Percentiles rank a stretch among this genome's conserved stretches.
Evolutionary conservation across 305 asterid species (phyloP).

Genomic region (Fraxinus albicans): DNA sequence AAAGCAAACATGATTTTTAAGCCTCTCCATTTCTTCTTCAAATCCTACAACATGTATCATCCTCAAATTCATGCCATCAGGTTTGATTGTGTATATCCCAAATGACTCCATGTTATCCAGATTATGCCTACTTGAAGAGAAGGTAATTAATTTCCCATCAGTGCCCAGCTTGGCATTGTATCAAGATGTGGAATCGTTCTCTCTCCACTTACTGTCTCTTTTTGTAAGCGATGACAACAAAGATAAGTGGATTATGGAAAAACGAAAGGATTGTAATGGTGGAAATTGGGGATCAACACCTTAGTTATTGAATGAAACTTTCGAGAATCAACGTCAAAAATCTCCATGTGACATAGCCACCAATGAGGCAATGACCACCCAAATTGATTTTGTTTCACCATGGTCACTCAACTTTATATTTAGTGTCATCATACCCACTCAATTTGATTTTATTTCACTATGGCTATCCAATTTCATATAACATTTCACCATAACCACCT

Average conservation of each 20-base stretch:
- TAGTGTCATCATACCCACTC: no score
- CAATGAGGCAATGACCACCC: no score
- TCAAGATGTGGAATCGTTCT: conserved; percentile 20
- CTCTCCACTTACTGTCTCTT: conserved; percentile 43
- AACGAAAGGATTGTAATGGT: conserved; percentile 81
- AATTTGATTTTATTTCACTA: no score
- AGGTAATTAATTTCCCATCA: conserved; percentile 78
- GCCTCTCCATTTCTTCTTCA: conserved; percentile 55
- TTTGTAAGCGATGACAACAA: conserved; percentile 73
- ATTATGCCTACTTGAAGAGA: conserved; percentile 75
- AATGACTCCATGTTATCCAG: conserved; percentile 41
- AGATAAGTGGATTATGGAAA: conserved; percentile 44
- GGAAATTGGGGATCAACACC: conserved; percentile 36
- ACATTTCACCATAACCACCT: no score
- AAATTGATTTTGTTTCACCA: no score
- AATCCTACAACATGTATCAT: conserved; percentile 49
- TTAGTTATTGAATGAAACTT: no score
- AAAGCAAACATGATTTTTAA: conserved; percentile 76
- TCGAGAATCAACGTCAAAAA: no score
- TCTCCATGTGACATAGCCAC: no score
- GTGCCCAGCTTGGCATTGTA: conserved; percentile 90
- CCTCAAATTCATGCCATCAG: conserved; percentile 52
- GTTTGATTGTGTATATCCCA: conserved; percentile 51
- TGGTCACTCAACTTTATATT: no score
- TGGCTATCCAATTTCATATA: no score